Evolutionary conservation across 1,139 yeast species (phyloP).

Genomic region (Sugiyamaella pinicola): DNA sequence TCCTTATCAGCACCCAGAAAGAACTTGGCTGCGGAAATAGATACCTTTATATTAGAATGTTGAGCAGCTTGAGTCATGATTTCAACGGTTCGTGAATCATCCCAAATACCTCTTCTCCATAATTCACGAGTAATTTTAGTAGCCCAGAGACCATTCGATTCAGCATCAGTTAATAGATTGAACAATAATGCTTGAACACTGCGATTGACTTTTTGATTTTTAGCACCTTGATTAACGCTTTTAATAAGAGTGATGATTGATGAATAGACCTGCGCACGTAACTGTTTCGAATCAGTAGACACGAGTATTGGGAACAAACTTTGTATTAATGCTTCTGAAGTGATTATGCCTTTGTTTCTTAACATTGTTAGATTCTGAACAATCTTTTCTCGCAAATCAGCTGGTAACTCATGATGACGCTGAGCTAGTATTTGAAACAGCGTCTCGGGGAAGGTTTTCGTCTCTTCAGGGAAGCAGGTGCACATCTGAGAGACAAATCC

Average conservation of each 20-base stretch:
- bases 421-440: conserved; percentile 64
- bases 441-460: conserved; percentile 81
- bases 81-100: conserved; percentile 92
- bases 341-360: conserved; percentile 80
- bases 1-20: conserved; percentile 95
- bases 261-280: conserved; percentile 79
- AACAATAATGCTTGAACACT: conserved; percentile 90
- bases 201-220: conserved; percentile 82
- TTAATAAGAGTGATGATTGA: conserved; percentile 78
- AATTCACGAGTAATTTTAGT: conserved; percentile 90
- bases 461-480: conserved; percentile 84
- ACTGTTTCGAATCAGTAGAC: conserved; percentile 71
- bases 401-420: conserved; percentile 80
- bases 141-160: conserved; percentile 85
- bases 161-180: conserved; percentile 70
- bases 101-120: conserved; percentile 99
- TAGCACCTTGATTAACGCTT: conserved; percentile 78
- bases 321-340: conserved; percentile 78
- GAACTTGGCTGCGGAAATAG: conserved; percentile 85
- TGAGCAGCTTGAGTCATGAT: conserved; percentile 94
- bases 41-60: conserved; percentile 84
- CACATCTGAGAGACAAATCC: conserved; percentile 94
- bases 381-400: conserved; percentile 86
- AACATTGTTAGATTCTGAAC: conserved; percentile 87
- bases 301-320: conserved; percentile 83